phyloP scores from a whole-genome alignment of 129 eudicot genomes.

The Mikania micrantha region DNA sequence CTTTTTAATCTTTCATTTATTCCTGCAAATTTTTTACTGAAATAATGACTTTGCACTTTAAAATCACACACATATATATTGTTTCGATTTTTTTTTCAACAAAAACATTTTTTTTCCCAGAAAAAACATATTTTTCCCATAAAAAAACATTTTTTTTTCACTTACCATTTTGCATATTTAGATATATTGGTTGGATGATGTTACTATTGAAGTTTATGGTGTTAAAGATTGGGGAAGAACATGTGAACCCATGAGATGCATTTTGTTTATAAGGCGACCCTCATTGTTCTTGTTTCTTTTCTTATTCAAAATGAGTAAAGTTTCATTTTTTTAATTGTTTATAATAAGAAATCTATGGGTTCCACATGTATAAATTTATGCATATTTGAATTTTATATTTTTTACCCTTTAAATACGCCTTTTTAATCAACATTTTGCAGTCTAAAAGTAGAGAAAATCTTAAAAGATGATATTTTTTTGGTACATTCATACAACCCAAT shows the following conservation, averaged over 20 bases:
- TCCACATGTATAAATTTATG: neutral
- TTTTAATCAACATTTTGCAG: neutral
- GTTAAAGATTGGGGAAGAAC: conserved; percentile 4
- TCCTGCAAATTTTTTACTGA: neutral
- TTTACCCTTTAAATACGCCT: neutral
- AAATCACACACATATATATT: neutral
- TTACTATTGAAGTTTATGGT: neutral
- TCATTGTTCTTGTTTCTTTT: neutral
- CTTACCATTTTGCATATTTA: conserved; percentile 4
- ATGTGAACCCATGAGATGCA: neutral
- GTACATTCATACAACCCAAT: neutral
- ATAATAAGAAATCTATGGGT: neutral
- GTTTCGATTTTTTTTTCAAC: no score
- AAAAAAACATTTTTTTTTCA: neutral
- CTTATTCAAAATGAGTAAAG: conserved; percentile 1
- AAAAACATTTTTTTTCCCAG: neutral
- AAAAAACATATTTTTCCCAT: no score
- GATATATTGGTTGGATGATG: neutral
- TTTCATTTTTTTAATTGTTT: neutral
- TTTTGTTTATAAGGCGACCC: neutral
- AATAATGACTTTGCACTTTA: neutral
- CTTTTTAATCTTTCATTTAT: neutral
- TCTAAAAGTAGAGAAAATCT: neutral
- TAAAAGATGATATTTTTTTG: no score
- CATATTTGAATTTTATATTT: neutral